phyloP scores from a whole-genome alignment of 1,284 basidiomycete species.

The Sporisorium sorghi region DNA sequence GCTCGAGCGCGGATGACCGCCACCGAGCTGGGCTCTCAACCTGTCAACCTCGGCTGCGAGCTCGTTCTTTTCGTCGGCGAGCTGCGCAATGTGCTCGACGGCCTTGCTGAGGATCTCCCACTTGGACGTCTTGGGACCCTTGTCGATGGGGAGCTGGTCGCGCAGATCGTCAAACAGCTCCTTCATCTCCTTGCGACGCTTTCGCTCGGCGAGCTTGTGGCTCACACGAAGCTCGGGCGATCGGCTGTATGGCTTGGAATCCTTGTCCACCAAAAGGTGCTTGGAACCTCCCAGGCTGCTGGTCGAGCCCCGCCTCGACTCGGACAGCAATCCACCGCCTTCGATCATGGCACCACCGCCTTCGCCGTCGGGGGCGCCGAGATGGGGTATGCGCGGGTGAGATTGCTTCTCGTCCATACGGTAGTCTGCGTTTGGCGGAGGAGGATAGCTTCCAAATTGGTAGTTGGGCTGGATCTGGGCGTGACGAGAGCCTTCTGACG shows the following conservation, averaged over 20 bases:
- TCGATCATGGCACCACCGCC: slow-evolving; percentile 42
- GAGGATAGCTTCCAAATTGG: slow-evolving; percentile 48
- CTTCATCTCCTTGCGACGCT: slow-evolving; percentile 68
- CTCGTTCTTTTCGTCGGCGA: slow-evolving; percentile 40
- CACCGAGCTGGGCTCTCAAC: slow-evolving; percentile 27
- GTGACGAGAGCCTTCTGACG: slow-evolving; percentile 20
- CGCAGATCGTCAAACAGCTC: slow-evolving; percentile 68
- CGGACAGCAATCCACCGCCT: slow-evolving; percentile 23
- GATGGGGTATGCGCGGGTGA: slow-evolving; percentile 43
- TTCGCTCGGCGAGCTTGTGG: slow-evolving; percentile 68
- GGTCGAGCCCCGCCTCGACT: slow-evolving; percentile 39
- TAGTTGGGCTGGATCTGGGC: slow-evolving; percentile 47
- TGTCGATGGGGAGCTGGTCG: slow-evolving; percentile 64
- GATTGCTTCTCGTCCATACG: slow-evolving; percentile 36
- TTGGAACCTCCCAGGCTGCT: slow-evolving; percentile 20
- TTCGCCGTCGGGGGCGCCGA: slow-evolving; percentile 51
- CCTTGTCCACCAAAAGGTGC: slow-evolving; percentile 55
- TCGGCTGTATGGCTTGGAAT: slow-evolving; percentile 64
- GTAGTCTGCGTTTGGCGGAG: slow-evolving; percentile 39
- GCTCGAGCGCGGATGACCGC: not conserved
- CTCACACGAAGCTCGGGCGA: slow-evolving; percentile 65
- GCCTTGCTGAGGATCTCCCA: slow-evolving; percentile 67
- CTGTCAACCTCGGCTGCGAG: slow-evolving; percentile 31
- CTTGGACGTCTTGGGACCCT: slow-evolving; percentile 66
- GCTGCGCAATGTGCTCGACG: slow-evolving; percentile 49